Conservation (phyloP, 306 rosid genomes). For the Phaseolus lunatus region DNA sequence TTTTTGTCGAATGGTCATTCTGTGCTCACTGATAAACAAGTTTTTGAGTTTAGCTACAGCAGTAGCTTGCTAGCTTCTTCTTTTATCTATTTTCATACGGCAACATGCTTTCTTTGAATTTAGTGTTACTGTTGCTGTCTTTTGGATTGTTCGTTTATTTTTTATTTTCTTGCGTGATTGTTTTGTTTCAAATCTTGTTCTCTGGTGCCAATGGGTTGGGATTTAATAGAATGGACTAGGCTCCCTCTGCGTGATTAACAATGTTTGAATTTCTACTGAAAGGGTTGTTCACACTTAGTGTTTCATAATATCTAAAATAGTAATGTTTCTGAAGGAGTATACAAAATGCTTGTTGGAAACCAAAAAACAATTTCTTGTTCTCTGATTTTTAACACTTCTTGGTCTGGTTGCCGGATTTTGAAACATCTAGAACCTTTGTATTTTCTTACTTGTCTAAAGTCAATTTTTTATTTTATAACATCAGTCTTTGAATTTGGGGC, state of each 20-base stretch:
- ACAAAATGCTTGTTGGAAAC: no score
- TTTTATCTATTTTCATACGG: conserved; percentile 3
- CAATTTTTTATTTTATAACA: conserved; percentile 20
- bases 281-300: neutral
- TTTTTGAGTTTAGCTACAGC: conserved; percentile 17
- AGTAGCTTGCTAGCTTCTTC: neutral
- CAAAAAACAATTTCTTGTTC: neutral
- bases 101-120: conserved; percentile 24
- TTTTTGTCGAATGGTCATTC: neutral
- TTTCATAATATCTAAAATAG: neutral
- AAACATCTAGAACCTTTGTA: conserved; percentile 4
- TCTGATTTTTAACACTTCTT: neutral
- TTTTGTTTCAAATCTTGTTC: conserved; percentile 29
- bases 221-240: neutral
- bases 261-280: neutral
- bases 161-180: conserved; percentile 27
- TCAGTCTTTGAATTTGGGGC: conserved; percentile 6
- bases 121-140: conserved; percentile 1
- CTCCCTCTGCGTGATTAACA: neutral
- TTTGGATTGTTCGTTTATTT: conserved; percentile 38
- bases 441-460: neutral
- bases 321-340: no score
- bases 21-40: conserved; percentile 21
- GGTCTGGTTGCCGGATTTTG: neutral
- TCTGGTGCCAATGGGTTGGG: neutral